These are phyloP conservation scores for Pseudogymnoascus sp. DNA, from an alignment of 2,329 filamentous ascomycete species.

Conservation along the genomic window DNA sequence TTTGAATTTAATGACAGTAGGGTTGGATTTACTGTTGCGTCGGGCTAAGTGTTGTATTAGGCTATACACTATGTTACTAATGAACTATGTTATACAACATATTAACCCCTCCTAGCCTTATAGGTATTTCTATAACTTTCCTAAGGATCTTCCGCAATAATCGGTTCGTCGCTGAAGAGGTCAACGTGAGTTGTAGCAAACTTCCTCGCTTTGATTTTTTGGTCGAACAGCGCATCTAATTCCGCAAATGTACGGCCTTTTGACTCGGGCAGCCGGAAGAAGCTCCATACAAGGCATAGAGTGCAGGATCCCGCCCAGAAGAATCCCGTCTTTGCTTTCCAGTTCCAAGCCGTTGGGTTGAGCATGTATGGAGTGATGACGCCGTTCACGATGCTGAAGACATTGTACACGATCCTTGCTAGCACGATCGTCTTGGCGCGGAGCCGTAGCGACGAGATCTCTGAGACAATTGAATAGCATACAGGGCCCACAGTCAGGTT, in stretches of 20 bases:
- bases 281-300: conserved; percentile 33
- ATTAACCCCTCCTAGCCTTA: no score
- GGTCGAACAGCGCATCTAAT: conserved; percentile 39
- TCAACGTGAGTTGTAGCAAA: conserved; percentile 34
- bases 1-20: no score
- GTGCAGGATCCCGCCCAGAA: conserved; percentile 63
- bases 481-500: conserved; percentile 39
- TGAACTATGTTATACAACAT: no score
- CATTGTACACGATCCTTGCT: conserved; percentile 31
- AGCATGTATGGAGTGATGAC: conserved; percentile 22
- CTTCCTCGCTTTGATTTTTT: conserved; percentile 26
- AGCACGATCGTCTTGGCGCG: conserved; percentile 35
- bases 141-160: conserved; percentile 19
- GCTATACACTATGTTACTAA: no score
- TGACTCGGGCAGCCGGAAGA: conserved; percentile 36
- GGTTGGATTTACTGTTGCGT: no score
- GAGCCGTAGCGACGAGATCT: conserved; percentile 34
- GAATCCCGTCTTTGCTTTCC: conserved; percentile 78
- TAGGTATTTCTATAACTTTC: no score
- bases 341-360: conserved; percentile 67
- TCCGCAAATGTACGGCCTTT: conserved; percentile 38
- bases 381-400: conserved; percentile 24
- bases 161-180: conserved; percentile 41
- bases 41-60: no score
- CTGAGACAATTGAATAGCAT: conserved; percentile 34